These are phyloP conservation scores for Cercophora scortea DNA, from an alignment of 495 filamentous ascomycete genomes.

Conservation along the genomic window DNA sequence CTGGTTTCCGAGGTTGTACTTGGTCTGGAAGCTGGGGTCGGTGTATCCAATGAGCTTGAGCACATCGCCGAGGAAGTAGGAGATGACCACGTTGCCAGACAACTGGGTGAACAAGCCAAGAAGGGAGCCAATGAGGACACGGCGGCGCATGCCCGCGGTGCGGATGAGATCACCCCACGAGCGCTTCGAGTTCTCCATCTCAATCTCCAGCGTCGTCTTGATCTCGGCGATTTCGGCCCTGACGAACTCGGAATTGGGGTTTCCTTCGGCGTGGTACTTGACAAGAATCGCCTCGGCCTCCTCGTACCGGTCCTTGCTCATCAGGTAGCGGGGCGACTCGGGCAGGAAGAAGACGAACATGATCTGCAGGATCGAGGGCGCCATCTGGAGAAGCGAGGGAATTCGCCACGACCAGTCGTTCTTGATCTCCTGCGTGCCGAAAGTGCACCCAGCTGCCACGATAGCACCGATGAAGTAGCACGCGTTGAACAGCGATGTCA, in stretches of 20 bases:
- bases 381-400: constrained; percentile 49
- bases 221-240: constrained; percentile 54
- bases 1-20: constrained; percentile 51
- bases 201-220: constrained; percentile 49
- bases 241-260: constrained; percentile 47
- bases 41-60: constrained; percentile 45
- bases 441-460: constrained; percentile 48
- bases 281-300: constrained; percentile 50
- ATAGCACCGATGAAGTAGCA: constrained; percentile 58
- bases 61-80: constrained; percentile 47
- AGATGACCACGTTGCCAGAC: constrained; percentile 57
- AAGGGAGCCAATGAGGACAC: constrained; percentile 48
- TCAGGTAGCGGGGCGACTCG: constrained; percentile 52
- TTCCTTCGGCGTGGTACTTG: constrained; percentile 57
- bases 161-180: constrained; percentile 50
- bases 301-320: constrained; percentile 50
- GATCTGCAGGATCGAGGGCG: constrained; percentile 49
- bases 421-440: constrained; percentile 48
- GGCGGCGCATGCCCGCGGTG: constrained; percentile 46
- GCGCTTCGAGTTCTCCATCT: constrained; percentile 46
- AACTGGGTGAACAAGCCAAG: constrained; percentile 57
- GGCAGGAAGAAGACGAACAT: constrained; percentile 49
- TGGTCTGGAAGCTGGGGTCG: constrained; percentile 42
- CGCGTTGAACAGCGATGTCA: constrained; percentile 61
- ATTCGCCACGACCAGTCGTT: constrained; percentile 60